phyloP scores from a whole-genome alignment of 768 basidiomycete genomes.

The Tephrocybe sp. region DNA sequence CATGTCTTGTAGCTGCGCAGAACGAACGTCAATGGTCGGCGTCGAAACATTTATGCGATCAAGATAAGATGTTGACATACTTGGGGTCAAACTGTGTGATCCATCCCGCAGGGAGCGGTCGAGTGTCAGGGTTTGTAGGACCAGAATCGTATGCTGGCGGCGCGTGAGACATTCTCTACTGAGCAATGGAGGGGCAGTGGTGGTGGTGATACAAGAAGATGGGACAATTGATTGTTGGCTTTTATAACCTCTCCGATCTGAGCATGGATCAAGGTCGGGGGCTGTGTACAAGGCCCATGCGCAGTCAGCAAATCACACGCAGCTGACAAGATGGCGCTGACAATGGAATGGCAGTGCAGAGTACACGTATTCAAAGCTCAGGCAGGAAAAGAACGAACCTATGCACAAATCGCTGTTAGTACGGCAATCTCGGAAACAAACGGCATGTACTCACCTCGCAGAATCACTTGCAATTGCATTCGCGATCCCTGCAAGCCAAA shows the following conservation, averaged over 20 bases:
- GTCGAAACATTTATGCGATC: conserved; percentile 15
- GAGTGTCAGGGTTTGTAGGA: conserved; percentile 50
- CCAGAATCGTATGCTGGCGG: conserved; percentile 35
- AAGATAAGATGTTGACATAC: conserved; percentile 43
- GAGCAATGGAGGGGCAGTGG: conserved; percentile 39
- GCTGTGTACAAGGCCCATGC: conserved; percentile 11
- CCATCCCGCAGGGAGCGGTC: conserved; percentile 70
- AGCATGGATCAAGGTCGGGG: neutral
- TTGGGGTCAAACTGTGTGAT: conserved; percentile 63
- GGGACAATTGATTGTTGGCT: neutral
- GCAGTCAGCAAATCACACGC: conserved; percentile 1
- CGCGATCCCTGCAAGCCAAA: too few species aligned
- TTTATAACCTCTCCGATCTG: too few species aligned
- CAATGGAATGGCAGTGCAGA: neutral
- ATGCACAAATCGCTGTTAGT: too few species aligned
- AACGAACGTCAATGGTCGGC: conserved; percentile 7
- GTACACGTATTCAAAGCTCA: neutral
- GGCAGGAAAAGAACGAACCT: too few species aligned
- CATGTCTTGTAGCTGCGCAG: conserved; percentile 59
- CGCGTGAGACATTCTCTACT: conserved; percentile 31
- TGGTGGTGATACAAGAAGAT: conserved; percentile 8
- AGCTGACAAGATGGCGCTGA: conserved; percentile 1
- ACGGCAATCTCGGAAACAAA: too few species aligned
- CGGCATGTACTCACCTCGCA: too few species aligned
- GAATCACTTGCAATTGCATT: too few species aligned